Base-by-base conservation (phyloP, 495 filamentous ascomycete genomes). In the Delitschia confertaspora region DNA sequence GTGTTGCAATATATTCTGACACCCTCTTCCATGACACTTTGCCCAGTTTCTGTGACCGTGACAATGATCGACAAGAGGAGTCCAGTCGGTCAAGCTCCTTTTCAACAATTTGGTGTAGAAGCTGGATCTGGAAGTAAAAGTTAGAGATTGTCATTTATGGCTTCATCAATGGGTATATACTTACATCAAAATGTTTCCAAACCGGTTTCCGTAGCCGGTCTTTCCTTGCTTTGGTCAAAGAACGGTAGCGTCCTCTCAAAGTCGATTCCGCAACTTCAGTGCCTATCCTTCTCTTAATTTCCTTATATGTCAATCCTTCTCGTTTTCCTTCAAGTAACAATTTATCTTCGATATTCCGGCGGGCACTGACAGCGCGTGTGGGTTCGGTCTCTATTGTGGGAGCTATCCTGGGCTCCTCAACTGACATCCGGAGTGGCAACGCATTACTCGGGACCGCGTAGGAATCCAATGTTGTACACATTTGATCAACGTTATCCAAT, bases 231-330 rank as follows among this genome's bases (percentile, higher is more conserved):
- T 94, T 94, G 0, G 84, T 93, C 51, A 94, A 59, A 1, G 78
- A 84, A 9, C 88, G 72, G 43, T 76, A 84, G 7, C 88, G 69
- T 0, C 88, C 88, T 11, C 88, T 75, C 9, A 95, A 69, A 2
- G 88, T 95, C 8, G 85, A 91, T 59, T 94, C 88, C 7, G 87
- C 84, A 56, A 89, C 85, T 6, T 65, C 69, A 47, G 87, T 83
- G 0, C 72, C 66, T 0, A 84, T 81, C 4, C 68, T 51, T 4
- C 58, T 58, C 34, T 79, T 80, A 55, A 95, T 95, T 20, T 85
- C 74, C 46, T 77, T 82, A 67, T 95, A 95, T 4, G 84, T 79
- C 53, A 82, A 64, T 0, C 84, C 84, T n/a, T 64, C 63, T 6
- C 63, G 54, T 60, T 82, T 85, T 35, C 65, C 72, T 10, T 69